Conservation (phyloP, 2,329 filamentous ascomycete species). For the Cytospora paraplurivora region DNA sequence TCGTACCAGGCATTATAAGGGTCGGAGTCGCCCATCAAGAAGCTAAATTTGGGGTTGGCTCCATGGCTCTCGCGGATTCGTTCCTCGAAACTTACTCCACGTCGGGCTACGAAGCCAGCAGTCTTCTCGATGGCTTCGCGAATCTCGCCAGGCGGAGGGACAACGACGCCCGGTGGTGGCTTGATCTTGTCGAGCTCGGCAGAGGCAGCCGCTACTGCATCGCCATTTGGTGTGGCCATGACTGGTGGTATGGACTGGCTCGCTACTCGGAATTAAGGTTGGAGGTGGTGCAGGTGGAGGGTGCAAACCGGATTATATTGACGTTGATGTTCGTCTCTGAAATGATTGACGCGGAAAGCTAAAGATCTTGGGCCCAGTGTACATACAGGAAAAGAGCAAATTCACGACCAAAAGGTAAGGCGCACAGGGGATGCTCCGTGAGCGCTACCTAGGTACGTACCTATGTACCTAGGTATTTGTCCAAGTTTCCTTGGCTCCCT, state of each 20-base stretch:
- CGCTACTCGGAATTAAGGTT: constrained; percentile 30
- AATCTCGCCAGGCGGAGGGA: constrained; percentile 84
- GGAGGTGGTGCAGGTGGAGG: constrained; percentile 31
- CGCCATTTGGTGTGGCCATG: constrained; percentile 53
- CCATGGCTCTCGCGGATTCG: constrained; percentile 83
- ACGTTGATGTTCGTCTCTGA: neutral
- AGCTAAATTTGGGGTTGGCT: constrained; percentile 87
- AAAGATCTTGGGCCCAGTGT: neutral
- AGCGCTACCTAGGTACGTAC: neutral
- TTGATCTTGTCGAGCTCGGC: constrained; percentile 67
- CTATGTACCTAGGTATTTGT: neutral
- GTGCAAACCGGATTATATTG: constrained; percentile 1
- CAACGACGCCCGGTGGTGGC: constrained; percentile 78
- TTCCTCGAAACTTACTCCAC: constrained; percentile 73
- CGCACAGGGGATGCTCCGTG: neutral
- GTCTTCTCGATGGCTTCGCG: constrained; percentile 88
- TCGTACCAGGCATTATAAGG: constrained; percentile 85
- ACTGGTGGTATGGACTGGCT: constrained; percentile 25
- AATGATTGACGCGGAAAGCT: constrained; percentile 2
- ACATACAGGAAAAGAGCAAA: neutral
- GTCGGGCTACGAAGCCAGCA: constrained; percentile 81
- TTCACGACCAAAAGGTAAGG: neutral
- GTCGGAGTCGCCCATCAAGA: constrained; percentile 78
- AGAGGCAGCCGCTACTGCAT: constrained; percentile 49
- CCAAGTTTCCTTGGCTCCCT: neutral